A percentile compares a stretch with the other conserved stretches of the same genome.
phyloP scores from a whole-genome alignment of 1,284 basidiomycete genomes.

The Ustilago sp. region DNA sequence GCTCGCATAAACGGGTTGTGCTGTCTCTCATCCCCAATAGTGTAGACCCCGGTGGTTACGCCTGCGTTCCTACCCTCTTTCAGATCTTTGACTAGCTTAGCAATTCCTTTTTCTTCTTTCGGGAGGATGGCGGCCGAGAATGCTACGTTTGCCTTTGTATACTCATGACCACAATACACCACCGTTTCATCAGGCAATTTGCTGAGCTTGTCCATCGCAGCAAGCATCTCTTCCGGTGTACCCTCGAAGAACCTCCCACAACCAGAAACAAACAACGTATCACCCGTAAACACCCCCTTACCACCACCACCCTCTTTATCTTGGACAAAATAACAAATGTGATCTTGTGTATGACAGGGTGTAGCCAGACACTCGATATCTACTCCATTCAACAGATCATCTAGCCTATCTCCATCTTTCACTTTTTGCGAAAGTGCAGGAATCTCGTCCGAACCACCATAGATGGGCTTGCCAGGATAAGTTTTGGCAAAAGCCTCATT shows the following conservation, averaged over 20 bases:
- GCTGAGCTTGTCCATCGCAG: constrained; percentile 76
- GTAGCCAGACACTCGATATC: constrained; percentile 76
- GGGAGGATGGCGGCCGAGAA: constrained; percentile 75
- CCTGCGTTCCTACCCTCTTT: constrained; percentile 70
- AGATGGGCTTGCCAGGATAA: constrained; percentile 81
- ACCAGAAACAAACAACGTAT: constrained; percentile 92
- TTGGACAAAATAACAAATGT: constrained; percentile 88
- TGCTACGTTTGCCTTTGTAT: constrained; percentile 67
- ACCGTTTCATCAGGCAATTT: constrained; percentile 83
- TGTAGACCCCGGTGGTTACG: constrained; percentile 80
- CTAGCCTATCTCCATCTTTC: constrained; percentile 65
- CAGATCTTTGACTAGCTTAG: constrained; percentile 71
- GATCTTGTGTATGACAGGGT: constrained; percentile 96
- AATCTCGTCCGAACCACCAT: constrained; percentile 83
- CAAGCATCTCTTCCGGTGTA: constrained; percentile 86
- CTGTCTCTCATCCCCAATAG: constrained; percentile 82
- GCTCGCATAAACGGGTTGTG: constrained; percentile 70
- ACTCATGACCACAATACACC: constrained; percentile 85
- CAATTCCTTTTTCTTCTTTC: constrained; percentile 73
- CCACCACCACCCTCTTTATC: constrained; percentile 70
- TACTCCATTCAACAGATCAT: constrained; percentile 37
- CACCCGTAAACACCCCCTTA: constrained; percentile 87
- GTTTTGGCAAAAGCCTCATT: constrained; percentile 74
- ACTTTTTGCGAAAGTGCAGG: constrained; percentile 80
- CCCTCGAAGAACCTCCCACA: constrained; percentile 99